Conservation (phyloP, 495 filamentous ascomycete species). For the Monascus purpureus region DNA sequence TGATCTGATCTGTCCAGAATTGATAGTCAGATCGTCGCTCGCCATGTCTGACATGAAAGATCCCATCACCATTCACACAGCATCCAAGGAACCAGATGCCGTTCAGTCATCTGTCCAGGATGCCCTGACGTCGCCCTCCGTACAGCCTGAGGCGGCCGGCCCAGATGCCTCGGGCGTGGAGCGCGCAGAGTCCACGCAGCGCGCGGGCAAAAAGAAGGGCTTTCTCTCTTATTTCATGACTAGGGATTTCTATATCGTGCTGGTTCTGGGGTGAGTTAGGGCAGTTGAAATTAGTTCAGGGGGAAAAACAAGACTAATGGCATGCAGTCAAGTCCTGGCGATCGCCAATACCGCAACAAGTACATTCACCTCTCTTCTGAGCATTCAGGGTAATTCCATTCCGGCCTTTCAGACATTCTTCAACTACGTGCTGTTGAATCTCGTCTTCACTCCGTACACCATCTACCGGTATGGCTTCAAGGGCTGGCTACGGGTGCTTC, state of each 20-base stretch:
- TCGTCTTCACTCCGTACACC: slow-evolving; percentile 71
- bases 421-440: slow-evolving; percentile 75
- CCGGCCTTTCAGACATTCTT: slow-evolving; percentile 96
- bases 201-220: slow-evolving; percentile 32
- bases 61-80: slow-evolving; percentile 13
- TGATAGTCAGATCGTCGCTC: slow-evolving; percentile 1
- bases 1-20: background rate
- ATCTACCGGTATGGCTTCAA: slow-evolving; percentile 69
- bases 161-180: slow-evolving; percentile 18
- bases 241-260: slow-evolving; percentile 71
- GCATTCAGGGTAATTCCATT: slow-evolving; percentile 54
- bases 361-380: slow-evolving; percentile 72
- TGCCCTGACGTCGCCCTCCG: background rate
- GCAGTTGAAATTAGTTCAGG: too few relatives aligned
- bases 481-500: slow-evolving; percentile 47
- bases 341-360: slow-evolving; percentile 82
- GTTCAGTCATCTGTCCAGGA: background rate
- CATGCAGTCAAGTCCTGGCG: slow-evolving; percentile 59
- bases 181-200: too few relatives aligned
- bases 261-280: slow-evolving; percentile 52
- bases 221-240: slow-evolving; percentile 75
- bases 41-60: slow-evolving; percentile 19
- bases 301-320: too few relatives aligned
- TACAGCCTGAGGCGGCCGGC: slow-evolving; percentile 9
- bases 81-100: slow-evolving; percentile 4